Percentiles rank a stretch among this genome's conserved stretches.
These are phyloP conservation scores for Metschnikowia peoriensis DNA, from an alignment of 805 yeast genomes.

Conservation along the genomic window DNA sequence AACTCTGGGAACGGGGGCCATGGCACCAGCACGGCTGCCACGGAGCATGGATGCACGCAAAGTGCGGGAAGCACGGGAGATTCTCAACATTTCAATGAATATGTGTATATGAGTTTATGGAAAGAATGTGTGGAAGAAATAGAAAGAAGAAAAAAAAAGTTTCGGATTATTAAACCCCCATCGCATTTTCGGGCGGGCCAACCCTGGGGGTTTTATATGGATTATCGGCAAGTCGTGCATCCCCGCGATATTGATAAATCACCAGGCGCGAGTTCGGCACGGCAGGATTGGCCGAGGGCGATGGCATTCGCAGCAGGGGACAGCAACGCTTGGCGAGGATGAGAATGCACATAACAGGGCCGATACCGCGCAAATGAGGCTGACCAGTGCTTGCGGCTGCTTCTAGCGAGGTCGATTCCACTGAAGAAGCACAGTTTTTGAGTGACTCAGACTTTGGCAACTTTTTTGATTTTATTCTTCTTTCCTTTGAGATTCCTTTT, in stretches of 20 bases:
- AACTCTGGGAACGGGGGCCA: background rate
- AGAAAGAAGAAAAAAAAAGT: background rate
- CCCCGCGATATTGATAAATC: constrained; percentile 4
- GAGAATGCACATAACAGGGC: background rate
- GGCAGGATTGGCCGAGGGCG: constrained; percentile 10
- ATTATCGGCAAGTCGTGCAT: background rate
- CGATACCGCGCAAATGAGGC: background rate
- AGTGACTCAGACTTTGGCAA: too few species aligned
- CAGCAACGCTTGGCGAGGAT: constrained; percentile 7
- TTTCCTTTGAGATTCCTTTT: too few species aligned
- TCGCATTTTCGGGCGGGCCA: too few species aligned
- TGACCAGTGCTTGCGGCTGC: background rate
- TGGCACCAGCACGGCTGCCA: constrained; percentile 2
- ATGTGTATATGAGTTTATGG: too few species aligned
- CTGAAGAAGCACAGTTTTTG: background rate
- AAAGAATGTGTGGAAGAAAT: background rate
- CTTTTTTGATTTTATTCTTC: too few species aligned
- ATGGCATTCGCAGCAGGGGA: background rate
- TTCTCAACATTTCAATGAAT: constrained; percentile 9
- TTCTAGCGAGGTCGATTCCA: background rate
- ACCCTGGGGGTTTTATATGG: constrained; percentile 1
- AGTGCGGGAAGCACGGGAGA: constrained; percentile 8
- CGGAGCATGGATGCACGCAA: constrained; percentile 5
- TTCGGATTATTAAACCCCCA: background rate
- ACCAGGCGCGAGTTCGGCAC: constrained; percentile 1